Base-by-base conservation (phyloP, 2,329 filamentous ascomycete species). In the Chrysoporthe puriensis region DNA sequence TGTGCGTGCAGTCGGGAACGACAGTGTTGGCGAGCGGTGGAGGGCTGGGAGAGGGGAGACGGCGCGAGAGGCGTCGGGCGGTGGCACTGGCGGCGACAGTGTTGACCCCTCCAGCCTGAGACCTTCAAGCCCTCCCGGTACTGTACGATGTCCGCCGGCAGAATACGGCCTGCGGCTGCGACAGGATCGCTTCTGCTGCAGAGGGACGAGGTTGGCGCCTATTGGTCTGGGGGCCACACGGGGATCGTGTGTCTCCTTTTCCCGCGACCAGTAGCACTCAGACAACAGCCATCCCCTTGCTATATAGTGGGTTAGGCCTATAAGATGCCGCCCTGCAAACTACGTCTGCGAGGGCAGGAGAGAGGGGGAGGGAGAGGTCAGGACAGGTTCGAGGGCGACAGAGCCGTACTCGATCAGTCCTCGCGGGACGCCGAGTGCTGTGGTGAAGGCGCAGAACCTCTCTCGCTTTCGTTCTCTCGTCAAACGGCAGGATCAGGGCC, bases 191-290 rank as follows among this genome's bases (percentile, higher is more conserved):
- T 42, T 21, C 60, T 62, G 43, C 42, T 62, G 50, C 48, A 56
- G 56, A 40, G 59, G 50, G 50, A 54, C 50, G 13, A 57, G 54
- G 32, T 57, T 40, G 26, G 43, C 60, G 64, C 50, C 59, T 16
- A 62, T 62, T 68, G 58, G 62, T 57, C 66, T 58, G 62, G 50
- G 58, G 16, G 56, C 48, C 59, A 58, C 46, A 43, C 56, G 57
- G 62, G 54, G 65, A 50, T 7, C 26, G 14, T 18, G 21, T 40
- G 13, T 13, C 59, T 63, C 64, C 48, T 46, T 63, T 44, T 59
- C 44, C 61, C 61, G 36, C 36, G 46, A 3, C 61, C 66, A 64
- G 44, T 61, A 54, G 57, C 56, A 58, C 59, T 67, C 54, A 36
- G 43, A 40, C 66, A 32, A 50, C 66, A 52, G 58, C 56, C 46